Evolutionary conservation across 176 grass and related monocot species (phyloP), one percentile per base, ranked within the genome.

Genomic region (Triticum monococcum): DNA sequence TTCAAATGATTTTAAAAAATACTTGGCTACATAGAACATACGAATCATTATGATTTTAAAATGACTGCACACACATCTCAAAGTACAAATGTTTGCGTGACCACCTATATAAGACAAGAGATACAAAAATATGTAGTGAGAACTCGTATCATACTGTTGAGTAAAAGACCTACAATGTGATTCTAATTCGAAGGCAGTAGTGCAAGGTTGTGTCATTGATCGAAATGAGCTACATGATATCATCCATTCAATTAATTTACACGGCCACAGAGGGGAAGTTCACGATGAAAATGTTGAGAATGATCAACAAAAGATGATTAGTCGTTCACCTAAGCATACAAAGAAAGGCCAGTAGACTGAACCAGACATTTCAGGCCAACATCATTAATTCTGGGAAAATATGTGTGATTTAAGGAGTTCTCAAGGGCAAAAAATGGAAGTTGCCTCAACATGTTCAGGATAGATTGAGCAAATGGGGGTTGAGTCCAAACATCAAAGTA

Each of bases 401-500:
- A 65, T 78, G 73, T 12, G 24, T n/a, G 4, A 83, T 65, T 54
- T 6, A 54, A 50, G 41, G 61, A 77, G 61, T 52, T 77, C 30
- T 64, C 35, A 8, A 25, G 20, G 17, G 16, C 12, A 52, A 52
- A 61, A 17, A 30, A 13, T 35, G 22, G 63, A 77, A 66, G 68
- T 50, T 5, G 7, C 18, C 18, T 64, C 37, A 36, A 85, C 28
- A 23, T 37, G 14, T 67, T 38, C 17, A 50, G 24, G 40, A 52
- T 85, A 50, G 28, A 37, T 16, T 3, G 8, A 65, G 41, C 22
- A 77, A 75, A 84, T 65, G 18, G 7, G 26, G 25, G 20, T 64
- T 75, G 70, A 46, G 45, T 75, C 32, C 30, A 84, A 66, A 77
- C 60, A 85, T 77, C 22, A 36, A 85, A 52, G 3, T 52, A 8